These are phyloP conservation scores for Emergomyces africanus DNA, from an alignment of 2,329 filamentous ascomycete species.

Conservation along the genomic window DNA sequence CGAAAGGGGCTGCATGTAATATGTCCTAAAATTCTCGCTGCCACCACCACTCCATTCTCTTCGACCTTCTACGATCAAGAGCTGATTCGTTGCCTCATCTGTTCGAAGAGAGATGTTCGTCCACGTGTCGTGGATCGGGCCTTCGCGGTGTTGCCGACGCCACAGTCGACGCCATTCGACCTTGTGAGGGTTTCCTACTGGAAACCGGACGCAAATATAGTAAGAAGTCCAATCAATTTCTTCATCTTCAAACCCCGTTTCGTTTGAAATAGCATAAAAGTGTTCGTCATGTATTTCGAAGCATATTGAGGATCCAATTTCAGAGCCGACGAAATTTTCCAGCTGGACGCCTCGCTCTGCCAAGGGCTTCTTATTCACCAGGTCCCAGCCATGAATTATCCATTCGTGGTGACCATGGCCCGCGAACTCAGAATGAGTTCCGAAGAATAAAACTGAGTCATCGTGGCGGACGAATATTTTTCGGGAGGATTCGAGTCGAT, in stretches of 20 bases:
- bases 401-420: constrained; percentile 49
- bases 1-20: constrained; percentile 42
- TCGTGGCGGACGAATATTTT: constrained; percentile 59
- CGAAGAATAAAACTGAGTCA: constrained; percentile 49
- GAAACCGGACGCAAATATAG: constrained; percentile 55
- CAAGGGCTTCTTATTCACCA: constrained; percentile 31
- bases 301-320: constrained; percentile 54
- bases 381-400: constrained; percentile 44
- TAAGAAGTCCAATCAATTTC: constrained; percentile 55
- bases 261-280: constrained; percentile 59
- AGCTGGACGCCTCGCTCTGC: constrained; percentile 38
- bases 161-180: constrained; percentile 44
- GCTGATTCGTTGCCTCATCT: constrained; percentile 45
- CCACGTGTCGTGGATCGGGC: constrained; percentile 63
- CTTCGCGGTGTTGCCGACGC: constrained; percentile 55
- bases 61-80: constrained; percentile 54
- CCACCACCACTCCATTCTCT: constrained; percentile 51
- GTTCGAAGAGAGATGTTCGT: constrained; percentile 50
- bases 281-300: constrained; percentile 56
- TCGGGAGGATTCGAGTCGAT: constrained; percentile 33
- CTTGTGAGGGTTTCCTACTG: constrained; percentile 35
- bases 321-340: constrained; percentile 47
- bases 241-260: constrained; percentile 48
- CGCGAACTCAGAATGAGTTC: constrained; percentile 45
- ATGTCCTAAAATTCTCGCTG: constrained; percentile 50